Evolutionary conservation across 139 green algal species (phyloP).

Genomic region (Eudorina sp.): DNA sequence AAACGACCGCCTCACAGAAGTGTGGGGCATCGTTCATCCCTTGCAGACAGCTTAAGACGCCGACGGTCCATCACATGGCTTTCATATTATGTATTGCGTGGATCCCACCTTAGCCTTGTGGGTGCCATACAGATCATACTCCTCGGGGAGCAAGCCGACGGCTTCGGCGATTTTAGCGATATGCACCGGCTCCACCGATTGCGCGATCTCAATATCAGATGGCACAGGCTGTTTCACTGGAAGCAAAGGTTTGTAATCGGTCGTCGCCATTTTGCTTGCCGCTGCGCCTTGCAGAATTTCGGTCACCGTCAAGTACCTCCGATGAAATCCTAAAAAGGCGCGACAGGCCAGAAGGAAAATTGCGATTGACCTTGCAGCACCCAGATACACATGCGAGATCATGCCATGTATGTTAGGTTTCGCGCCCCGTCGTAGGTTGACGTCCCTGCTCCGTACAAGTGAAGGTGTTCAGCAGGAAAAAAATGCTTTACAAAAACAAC

Average conservation of each 20-base stretch:
- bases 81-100: background rate
- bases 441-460: background rate
- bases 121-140: constrained; percentile 90
- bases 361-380: background rate
- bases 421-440: constrained; percentile 19
- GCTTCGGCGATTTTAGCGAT: constrained; percentile 88
- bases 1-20: too few species aligned
- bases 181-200: constrained; percentile 73
- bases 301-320: background rate
- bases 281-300: background rate
- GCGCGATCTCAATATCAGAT: constrained; percentile 94
- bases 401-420: constrained; percentile 2
- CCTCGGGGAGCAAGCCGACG: constrained; percentile 77
- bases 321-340: background rate
- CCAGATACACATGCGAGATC: background rate
- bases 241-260: constrained; percentile 48
- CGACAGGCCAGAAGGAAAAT: background rate
- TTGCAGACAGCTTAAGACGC: too few species aligned
- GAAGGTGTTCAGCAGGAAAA: too few species aligned
- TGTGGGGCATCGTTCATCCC: too few species aligned
- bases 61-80: too few species aligned
- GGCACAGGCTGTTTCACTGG: constrained; percentile 78
- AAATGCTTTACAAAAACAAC: too few species aligned
- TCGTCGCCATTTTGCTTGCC: background rate
- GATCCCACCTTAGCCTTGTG: constrained; percentile 98